These are phyloP conservation scores for Solanum chmielewskii DNA, from an alignment of 257 asterid species.

Conservation along the genomic window DNA sequence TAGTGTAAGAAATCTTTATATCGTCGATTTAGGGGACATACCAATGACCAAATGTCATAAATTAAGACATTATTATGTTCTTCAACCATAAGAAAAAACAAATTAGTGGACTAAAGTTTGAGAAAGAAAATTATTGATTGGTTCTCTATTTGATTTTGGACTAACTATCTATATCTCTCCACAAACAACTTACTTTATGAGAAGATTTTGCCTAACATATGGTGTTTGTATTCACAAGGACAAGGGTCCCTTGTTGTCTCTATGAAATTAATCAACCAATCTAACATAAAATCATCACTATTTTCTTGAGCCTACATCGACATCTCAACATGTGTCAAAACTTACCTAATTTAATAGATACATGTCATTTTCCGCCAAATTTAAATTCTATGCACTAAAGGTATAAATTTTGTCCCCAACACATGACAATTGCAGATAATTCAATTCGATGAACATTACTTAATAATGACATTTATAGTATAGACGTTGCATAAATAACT, in stretches of 20 bases:
- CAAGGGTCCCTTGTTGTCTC: constrained; percentile 13
- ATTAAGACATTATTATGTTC: background rate
- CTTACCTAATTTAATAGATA: background rate
- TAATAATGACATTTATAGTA: background rate
- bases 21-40: background rate
- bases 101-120: background rate
- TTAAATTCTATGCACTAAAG: background rate
- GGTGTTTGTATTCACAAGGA: constrained; percentile 3
- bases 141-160: background rate
- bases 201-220: background rate
- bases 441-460: background rate
- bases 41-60: background rate
- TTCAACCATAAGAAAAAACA: background rate
- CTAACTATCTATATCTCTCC: background rate
- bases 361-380: background rate
- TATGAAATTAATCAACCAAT: constrained; percentile 9
- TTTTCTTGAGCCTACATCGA: background rate
- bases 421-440: background rate
- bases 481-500: too few species aligned
- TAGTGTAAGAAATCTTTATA: background rate
- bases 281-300: background rate
- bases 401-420: background rate
- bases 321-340: background rate
- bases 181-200: background rate
- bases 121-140: background rate